Evolutionary conservation across 495 filamentous ascomycete genomes (phyloP).

Genomic region (Copromyces sp.): DNA sequence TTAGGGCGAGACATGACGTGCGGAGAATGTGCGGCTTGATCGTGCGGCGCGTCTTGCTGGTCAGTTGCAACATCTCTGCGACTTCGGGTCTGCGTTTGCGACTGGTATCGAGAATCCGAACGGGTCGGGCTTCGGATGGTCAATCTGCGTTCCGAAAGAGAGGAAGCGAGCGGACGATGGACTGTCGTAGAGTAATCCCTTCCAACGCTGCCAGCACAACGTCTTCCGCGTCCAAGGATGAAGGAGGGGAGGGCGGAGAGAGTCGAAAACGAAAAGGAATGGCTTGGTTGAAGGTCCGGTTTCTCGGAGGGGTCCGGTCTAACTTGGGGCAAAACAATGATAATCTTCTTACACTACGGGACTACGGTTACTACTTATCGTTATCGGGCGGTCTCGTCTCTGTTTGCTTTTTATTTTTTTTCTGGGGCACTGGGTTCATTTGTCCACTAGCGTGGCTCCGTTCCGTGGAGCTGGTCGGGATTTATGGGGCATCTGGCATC

Average conservation of each 20-base stretch:
- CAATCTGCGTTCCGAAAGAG: neutral
- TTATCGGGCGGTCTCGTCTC: neutral
- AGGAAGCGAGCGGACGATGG: neutral
- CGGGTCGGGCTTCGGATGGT: neutral
- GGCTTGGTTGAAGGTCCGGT: neutral
- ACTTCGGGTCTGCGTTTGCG: neutral
- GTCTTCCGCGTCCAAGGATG: neutral
- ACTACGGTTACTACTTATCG: neutral
- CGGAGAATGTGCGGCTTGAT: slow-evolving; percentile 10
- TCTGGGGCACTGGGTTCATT: neutral
- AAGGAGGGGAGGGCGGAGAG: neutral
- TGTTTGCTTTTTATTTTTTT: neutral
- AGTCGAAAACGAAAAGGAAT: neutral
- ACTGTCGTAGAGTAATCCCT: neutral
- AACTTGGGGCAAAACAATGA: neutral
- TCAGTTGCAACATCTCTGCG: slow-evolving; percentile 12
- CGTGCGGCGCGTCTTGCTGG: slow-evolving; percentile 1
- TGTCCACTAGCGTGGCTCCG: neutral
- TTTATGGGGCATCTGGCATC: neutral
- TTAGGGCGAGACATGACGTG: slow-evolving; percentile 13
- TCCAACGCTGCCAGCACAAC: neutral
- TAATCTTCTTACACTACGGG: neutral
- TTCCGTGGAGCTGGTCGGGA: neutral
- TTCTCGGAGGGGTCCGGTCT: neutral
- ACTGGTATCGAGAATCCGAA: neutral